Conservation (phyloP, 768 basidiomycete genomes). For the Termitomyces sp. region DNA sequence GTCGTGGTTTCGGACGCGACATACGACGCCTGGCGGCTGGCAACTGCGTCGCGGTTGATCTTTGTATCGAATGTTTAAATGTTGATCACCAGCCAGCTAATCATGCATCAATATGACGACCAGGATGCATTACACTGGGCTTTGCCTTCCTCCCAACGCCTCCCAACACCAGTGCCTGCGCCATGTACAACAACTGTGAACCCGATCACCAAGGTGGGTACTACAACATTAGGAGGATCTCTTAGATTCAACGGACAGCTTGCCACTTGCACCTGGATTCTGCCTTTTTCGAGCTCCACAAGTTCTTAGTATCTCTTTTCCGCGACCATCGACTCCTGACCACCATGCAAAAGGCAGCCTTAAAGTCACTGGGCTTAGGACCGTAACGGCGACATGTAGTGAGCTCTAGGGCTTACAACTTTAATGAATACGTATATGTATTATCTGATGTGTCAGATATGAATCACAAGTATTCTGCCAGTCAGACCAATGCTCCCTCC, state of each 20-base stretch:
- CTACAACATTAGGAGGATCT: constrained; percentile 48
- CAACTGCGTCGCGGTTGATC: constrained; percentile 26
- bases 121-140: too few relatives aligned
- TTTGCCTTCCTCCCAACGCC: too few relatives aligned
- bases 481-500: background rate
- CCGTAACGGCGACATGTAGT: constrained; percentile 25
- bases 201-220: constrained; percentile 37
- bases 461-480: too few relatives aligned
- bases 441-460: too few relatives aligned
- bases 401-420: background rate
- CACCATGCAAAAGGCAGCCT: constrained; percentile 39
- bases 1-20: background rate
- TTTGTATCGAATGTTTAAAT: too few relatives aligned
- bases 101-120: too few relatives aligned
- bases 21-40: constrained; percentile 31
- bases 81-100: too few relatives aligned
- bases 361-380: constrained; percentile 35
- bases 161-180: constrained; percentile 35
- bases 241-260: constrained; percentile 34
- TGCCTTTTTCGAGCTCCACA: background rate
- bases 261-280: constrained; percentile 39
- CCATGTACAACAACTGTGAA: constrained; percentile 36
- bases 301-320: constrained; percentile 33
- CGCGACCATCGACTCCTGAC: constrained; percentile 35
- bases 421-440: background rate